Evolutionary conservation across 2,329 filamentous ascomycete species (phyloP), one percentile per base, ranked within the genome.

Genomic region (Exophiala oligosperma): DNA sequence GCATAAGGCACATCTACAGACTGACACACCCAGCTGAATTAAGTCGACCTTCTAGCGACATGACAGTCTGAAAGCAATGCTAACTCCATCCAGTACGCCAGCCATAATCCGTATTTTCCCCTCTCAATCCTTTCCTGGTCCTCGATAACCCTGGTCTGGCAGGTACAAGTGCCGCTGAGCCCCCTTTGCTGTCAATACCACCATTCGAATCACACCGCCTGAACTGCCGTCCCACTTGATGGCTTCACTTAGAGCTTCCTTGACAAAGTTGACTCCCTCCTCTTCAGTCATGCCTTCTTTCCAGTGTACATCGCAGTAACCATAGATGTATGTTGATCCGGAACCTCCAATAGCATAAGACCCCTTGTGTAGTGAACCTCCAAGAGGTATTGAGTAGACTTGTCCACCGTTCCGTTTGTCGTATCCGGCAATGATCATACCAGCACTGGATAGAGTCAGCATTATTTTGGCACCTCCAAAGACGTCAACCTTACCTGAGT

Each of bases 211-310:
- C 60, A 99, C 94, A 79, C 94, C 94, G 66, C 94, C 94, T 2
- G 94, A 97, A 80, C 92, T 97, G 64, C 94, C 94, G 73, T 99
- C 94, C 94, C 94, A 99, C 79, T 96, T 96, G 83, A 99, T 97
- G 14, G 94, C 94, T 81, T 99, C 93, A 70, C 85, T 81, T 72
- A 99, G 80, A 32, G 94, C 88, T 49, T 87, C 89, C 80, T 96
- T 97, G 73, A 99, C 94, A 70, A 99, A 99, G 41, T 87, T 77
- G 65, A 99, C 87, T 1, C 94, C 94, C 62, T 96, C 92, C 55
- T 85, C 82, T 81, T 97, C 91, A 53, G 89, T 91, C 92, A 99
- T 97, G 65, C 86, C 86, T 77, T 97, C 94, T 74, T 82, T 86
- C 94, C 94, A 99, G 81, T 99, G 86, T 57, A 91, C 88, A 73